phyloP scores from a whole-genome alignment of 2,329 filamentous ascomycete genomes.

The Xylariaceae sp. region DNA sequence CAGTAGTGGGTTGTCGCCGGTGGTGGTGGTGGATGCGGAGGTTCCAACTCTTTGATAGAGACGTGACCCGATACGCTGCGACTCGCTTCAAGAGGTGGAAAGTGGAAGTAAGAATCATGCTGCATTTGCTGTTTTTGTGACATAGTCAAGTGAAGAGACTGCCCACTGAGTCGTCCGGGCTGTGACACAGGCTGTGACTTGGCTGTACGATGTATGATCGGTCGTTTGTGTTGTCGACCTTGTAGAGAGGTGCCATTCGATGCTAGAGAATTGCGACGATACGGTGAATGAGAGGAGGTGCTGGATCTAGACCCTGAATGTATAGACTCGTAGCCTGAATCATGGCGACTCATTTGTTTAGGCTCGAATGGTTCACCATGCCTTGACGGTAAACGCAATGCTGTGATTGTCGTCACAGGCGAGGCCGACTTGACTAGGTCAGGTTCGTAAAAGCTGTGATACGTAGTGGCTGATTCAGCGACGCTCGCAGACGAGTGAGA shows the following conservation, averaged over 20 bases:
- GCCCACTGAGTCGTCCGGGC: slow-evolving; percentile 21
- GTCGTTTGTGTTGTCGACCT: slow-evolving; percentile 38
- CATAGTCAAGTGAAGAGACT: slow-evolving; percentile 24
- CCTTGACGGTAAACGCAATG: slow-evolving; percentile 9
- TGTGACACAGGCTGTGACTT: slow-evolving; percentile 34
- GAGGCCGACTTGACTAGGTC: slow-evolving; percentile 45
- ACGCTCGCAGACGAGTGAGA: slow-evolving; percentile 40
- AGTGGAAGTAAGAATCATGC: slow-evolving; percentile 46
- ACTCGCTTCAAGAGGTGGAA: slow-evolving; percentile 43
- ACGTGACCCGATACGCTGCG: neutral
- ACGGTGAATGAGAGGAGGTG: slow-evolving; percentile 33
- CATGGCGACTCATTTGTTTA: slow-evolving; percentile 50
- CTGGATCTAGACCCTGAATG: slow-evolving; percentile 39
- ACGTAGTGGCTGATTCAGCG: slow-evolving; percentile 48
- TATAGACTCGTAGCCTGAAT: slow-evolving; percentile 58
- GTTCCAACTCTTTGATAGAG: slow-evolving; percentile 6
- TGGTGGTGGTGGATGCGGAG: slow-evolving; percentile 39
- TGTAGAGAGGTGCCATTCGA: slow-evolving; percentile 30
- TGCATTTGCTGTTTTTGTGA: slow-evolving; percentile 31
- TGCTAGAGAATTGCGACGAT: slow-evolving; percentile 28
- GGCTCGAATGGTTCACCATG: slow-evolving; percentile 32
- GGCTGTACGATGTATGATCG: slow-evolving; percentile 40
- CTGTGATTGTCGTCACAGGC: slow-evolving; percentile 6
- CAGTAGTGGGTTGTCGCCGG: slow-evolving; percentile 64
- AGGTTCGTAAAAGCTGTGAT: slow-evolving; percentile 53